Evolutionary conservation across 352 stramenopile genomes (phyloP), one percentile per base, ranked within the genome.

Genomic region (Pythium utonaiense): DNA sequence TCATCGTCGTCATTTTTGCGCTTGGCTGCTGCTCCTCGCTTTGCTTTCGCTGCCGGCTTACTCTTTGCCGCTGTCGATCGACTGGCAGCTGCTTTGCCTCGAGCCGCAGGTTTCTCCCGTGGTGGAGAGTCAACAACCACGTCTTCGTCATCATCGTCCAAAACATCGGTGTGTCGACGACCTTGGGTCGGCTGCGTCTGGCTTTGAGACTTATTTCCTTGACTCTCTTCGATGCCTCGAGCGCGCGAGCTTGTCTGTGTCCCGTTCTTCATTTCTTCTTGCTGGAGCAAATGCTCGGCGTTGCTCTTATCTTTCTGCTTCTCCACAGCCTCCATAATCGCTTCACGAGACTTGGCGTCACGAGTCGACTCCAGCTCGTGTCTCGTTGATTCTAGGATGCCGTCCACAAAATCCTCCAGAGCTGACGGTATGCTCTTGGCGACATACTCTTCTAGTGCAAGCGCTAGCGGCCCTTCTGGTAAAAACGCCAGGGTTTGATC

Each of bases 401-500:
- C 66, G 38, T 86, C 73, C 16, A 92, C 82, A 64, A 90, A 91
- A 21, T 94, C 81, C 44, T 91, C 78, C 45, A 96, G 74, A 21
- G 86, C 86, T 2, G 78, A 82, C 24, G 83, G 57, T 13, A 91
- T 86, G 58, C 91, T 94, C 67, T 92, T 96, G 19, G 88, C 50
- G 1, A 91, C 82, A 56, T 93, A 96, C 2, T 89, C 77, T 49
- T 93, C 85, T 3, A 96, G 55, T 9, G 86, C 86, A 16, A 87
- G 69, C 27, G 78, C 70, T 25, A 96, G 53, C 33, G 81, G 76
- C 19, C 72, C 69, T 62, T 94, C 79, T 1, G 86, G 85, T 3
- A 96, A 51, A 34, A 96, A 88, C 33, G 89, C 66, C 13, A 96
- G 73, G 48, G 86, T 87, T 12, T 86, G 70, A 17, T 96, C 85